Base-by-base conservation (phyloP, 2,329 filamentous ascomycete genomes). In the Bretziella fagacearum region DNA sequence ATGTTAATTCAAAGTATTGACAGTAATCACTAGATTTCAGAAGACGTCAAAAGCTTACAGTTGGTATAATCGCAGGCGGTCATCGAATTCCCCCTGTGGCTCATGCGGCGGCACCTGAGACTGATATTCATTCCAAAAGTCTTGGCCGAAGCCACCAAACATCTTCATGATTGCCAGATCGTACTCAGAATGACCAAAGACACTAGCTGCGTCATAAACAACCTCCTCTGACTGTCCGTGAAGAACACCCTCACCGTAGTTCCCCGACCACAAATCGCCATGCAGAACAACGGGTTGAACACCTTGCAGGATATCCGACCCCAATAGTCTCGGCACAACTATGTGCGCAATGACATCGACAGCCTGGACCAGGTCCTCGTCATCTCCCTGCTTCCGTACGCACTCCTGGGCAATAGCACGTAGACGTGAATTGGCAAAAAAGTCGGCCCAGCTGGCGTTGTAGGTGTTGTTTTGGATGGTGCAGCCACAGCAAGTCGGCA, bases 131-230 rank as follows among this genome's bases (percentile, higher is more conserved):
- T 70, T 70, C 68, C 82, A 77, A 56, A 94, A 93, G 1, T 57
- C 60, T 0, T 60, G 56, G 1, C 77, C 77, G 61, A 93, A 94
- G 0, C 89, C 89, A 0, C 87, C 87, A 69, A 95, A 96, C 86
- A 95, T 93, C 44, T 73, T 74, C 86, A 95, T 95, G 54, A 93
- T 94, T 1, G 89, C 89, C 45, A 93, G 65, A 54, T 95, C 89
- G 60, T 80, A 95, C 65, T 96, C 89, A 1, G 72, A 81, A 59
- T 95, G 87, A 1, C 80, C 84, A 57, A 93, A 95, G 53, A 81
- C 82, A 35, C 77, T 73, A 2, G 80, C 81, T 0, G 86, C 77
- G 58, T 95, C 89, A 57, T 78, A 95, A 1, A 93, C 74, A 1
- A 94, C 75, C 53, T 86, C 79, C 54, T 87, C 82, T 0, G 68